Percentiles rank a stretch among this genome's conserved stretches.
phyloP scores from a whole-genome alignment of 805 yeast species.

The Jamesozyma spencerorum region DNA sequence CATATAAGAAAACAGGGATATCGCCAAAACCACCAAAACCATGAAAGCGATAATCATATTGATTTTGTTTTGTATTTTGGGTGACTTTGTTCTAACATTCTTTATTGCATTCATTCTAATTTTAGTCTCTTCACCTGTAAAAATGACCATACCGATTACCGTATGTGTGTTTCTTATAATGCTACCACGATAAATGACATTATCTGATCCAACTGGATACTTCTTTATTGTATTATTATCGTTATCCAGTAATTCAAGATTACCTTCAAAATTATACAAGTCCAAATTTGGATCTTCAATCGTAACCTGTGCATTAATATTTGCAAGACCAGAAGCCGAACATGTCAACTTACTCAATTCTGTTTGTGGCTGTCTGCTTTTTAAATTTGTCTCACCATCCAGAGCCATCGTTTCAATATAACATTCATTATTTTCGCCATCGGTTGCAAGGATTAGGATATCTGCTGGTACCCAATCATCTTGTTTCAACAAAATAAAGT shows the following conservation, averaged over 20 bases:
- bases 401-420: conserved; percentile 93
- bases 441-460: conserved; percentile 58
- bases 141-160: conserved; percentile 71
- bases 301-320: conserved; percentile 44
- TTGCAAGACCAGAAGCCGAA: conserved; percentile 42
- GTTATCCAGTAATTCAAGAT: conserved; percentile 34
- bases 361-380: conserved; percentile 58
- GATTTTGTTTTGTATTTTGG: conserved; percentile 75
- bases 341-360: conserved; percentile 47
- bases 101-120: conserved; percentile 90
- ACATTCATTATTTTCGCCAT: conserved; percentile 50
- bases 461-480: conserved; percentile 97
- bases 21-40: conserved; percentile 68
- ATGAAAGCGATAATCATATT: conserved; percentile 78
- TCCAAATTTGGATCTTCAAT: conserved; percentile 90
- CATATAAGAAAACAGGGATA: conserved; percentile 75
- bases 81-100: conserved; percentile 87
- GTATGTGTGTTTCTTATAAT: conserved; percentile 74
- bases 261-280: conserved; percentile 85
- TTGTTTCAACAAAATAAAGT: conserved; percentile 57
- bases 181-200: conserved; percentile 86
- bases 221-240: conserved; percentile 31
- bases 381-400: conserved; percentile 94
- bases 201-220: conserved; percentile 66
- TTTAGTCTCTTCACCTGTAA: conserved; percentile 93